phyloP scores from a whole-genome alignment of 2,329 filamentous ascomycete species.

The Ambrosiella cleistominuta region DNA sequence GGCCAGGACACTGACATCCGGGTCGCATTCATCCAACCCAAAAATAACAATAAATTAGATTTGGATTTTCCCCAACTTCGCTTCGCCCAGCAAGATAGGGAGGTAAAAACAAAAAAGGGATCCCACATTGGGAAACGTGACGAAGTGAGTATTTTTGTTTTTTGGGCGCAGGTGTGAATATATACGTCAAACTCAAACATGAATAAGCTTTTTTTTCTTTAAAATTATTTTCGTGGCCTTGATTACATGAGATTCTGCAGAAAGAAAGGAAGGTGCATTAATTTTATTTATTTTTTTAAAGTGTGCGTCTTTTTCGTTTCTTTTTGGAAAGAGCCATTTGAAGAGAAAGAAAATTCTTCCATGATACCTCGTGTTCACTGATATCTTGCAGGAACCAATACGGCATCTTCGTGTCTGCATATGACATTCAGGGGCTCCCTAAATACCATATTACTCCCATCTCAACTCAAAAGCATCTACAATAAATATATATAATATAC shows the following conservation, averaged over 20 bases:
- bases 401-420: not conserved
- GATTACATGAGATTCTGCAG: too few relatives aligned
- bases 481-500: too few relatives aligned
- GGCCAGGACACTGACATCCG: not conserved
- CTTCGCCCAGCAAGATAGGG: not conserved
- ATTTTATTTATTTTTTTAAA: not conserved
- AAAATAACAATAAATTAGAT: slow-evolving; percentile 2
- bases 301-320: not conserved
- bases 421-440: not conserved
- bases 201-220: too few relatives aligned
- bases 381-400: not conserved
- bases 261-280: not conserved
- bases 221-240: too few relatives aligned
- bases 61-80: not conserved
- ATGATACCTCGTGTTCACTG: not conserved
- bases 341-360: not conserved
- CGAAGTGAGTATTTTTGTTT: too few relatives aligned
- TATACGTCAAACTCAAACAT: too few relatives aligned
- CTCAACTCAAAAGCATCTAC: not conserved
- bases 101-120: not conserved
- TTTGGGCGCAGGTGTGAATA: too few relatives aligned
- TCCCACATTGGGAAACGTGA: not conserved
- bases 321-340: not conserved
- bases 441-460: not conserved
- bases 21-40: not conserved